Evolutionary conservation across 805 yeast genomes (phyloP).

Genomic region (Myxozyma vanderwaltii): DNA sequence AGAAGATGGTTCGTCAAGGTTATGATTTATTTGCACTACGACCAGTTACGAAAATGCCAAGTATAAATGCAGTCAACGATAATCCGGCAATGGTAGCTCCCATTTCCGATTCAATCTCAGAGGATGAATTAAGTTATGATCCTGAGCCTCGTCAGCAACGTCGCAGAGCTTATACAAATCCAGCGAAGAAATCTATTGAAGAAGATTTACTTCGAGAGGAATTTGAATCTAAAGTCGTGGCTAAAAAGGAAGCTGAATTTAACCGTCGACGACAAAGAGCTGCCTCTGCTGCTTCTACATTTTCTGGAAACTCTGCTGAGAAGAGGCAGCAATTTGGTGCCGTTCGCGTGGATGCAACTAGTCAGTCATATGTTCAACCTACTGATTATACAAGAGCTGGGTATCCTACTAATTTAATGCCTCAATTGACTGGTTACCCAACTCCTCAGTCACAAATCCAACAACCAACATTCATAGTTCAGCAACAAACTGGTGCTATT

Average conservation of each 20-base stretch:
- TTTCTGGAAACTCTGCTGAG: conserved; percentile 66
- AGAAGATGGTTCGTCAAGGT: conserved; percentile 15
- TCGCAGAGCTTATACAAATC: conserved; percentile 78
- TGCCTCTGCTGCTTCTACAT: conserved; percentile 56
- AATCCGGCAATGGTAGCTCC: not conserved
- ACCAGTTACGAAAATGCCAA: conserved; percentile 3
- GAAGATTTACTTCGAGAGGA: conserved; percentile 74
- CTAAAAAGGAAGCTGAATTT: conserved; percentile 64
- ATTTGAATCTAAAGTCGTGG: conserved; percentile 75
- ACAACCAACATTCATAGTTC: no score
- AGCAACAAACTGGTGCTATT: not conserved
- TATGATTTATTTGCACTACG: not conserved
- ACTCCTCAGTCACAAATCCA: no score
- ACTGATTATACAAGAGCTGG: not conserved
- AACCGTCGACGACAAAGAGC: conserved; percentile 48
- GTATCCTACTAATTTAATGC: not conserved
- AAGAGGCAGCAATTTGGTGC: conserved; percentile 82
- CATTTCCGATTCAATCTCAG: not conserved
- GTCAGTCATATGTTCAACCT: not conserved
- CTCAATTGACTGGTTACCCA: not conserved
- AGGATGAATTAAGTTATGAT: not conserved
- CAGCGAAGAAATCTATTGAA: conserved; percentile 44
- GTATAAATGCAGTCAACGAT: not conserved
- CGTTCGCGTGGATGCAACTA: not conserved
- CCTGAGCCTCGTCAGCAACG: conserved; percentile 39